A percentile compares a stretch with the other conserved stretches of the same genome.
These are phyloP conservation scores for Aurifilum marmelostoma DNA, from an alignment of 2,329 filamentous ascomycete species.

Conservation along the genomic window DNA sequence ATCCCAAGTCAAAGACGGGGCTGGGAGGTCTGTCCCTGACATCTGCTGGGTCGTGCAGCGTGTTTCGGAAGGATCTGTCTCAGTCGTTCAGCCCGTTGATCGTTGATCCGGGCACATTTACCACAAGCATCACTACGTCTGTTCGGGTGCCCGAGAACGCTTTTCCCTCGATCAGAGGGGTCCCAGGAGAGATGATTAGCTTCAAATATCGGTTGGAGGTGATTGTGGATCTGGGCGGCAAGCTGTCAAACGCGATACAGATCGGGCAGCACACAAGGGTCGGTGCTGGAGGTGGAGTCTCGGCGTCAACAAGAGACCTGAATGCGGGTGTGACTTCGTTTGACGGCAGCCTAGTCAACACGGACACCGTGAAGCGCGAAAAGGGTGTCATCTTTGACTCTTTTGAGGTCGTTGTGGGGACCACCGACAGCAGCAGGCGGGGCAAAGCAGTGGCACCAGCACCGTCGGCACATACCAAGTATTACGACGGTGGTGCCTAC, in stretches of 20 bases:
- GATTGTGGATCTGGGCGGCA: slow-evolving; percentile 88
- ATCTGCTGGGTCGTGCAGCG: slow-evolving; percentile 82
- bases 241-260: slow-evolving; percentile 73
- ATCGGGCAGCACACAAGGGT: slow-evolving; percentile 58
- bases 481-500: slow-evolving; percentile 31
- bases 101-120: slow-evolving; percentile 78
- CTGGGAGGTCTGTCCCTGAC: slow-evolving; percentile 85
- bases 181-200: slow-evolving; percentile 91
- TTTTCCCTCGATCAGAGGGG: slow-evolving; percentile 87
- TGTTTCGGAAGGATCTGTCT: slow-evolving; percentile 93
- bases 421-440: slow-evolving; percentile 71
- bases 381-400: slow-evolving; percentile 88
- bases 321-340: slow-evolving; percentile 40
- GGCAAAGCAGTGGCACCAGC: slow-evolving; percentile 38
- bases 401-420: slow-evolving; percentile 88
- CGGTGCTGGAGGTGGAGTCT: slow-evolving; percentile 42
- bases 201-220: slow-evolving; percentile 96
- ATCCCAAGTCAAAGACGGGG: slow-evolving; percentile 84
- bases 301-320: slow-evolving; percentile 23
- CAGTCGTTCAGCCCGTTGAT: slow-evolving; percentile 89
- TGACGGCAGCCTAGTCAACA: slow-evolving; percentile 77
- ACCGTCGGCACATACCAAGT: slow-evolving; percentile 32
- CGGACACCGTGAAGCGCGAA: slow-evolving; percentile 80
- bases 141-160: slow-evolving; percentile 87
- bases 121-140: slow-evolving; percentile 78